Evolutionary conservation across 495 filamentous ascomycete species (phyloP).

Genomic region (Cercophora sp.): DNA sequence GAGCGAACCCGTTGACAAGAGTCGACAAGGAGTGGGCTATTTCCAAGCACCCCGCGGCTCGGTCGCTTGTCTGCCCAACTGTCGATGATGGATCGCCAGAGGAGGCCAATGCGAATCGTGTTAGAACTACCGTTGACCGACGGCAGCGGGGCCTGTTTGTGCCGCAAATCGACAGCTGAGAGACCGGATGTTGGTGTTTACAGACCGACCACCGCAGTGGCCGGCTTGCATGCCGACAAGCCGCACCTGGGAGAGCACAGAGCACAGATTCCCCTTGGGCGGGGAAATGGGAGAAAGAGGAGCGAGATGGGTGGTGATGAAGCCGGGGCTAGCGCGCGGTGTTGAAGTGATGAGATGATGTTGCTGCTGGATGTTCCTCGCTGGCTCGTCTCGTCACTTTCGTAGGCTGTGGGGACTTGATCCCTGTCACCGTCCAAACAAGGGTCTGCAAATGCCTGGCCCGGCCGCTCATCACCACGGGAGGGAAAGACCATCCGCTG

Average conservation of each 20-base stretch:
- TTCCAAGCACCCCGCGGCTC: slow-evolving; percentile 9
- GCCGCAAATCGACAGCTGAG: too few species aligned
- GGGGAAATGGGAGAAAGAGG: background rate
- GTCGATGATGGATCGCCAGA: slow-evolving; percentile 5
- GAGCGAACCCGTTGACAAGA: background rate
- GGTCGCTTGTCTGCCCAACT: slow-evolving; percentile 17
- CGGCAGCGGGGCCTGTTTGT: too few species aligned
- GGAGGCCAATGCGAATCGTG: too few species aligned
- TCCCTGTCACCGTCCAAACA: slow-evolving; percentile 8
- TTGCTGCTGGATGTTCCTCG: slow-evolving; percentile 1
- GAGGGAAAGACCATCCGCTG: slow-evolving; percentile 19
- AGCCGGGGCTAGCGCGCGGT: background rate
- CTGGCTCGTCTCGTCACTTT: background rate
- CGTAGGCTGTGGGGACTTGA: background rate
- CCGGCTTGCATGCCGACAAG: too few species aligned
- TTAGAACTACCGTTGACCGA: too few species aligned
- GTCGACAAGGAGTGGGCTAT: background rate
- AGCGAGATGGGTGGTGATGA: background rate
- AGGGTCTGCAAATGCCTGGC: slow-evolving; percentile 29
- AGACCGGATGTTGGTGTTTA: too few species aligned
- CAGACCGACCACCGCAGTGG: too few species aligned
- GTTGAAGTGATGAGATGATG: too few species aligned
- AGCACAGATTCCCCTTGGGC: too few species aligned
- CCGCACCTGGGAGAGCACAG: too few species aligned
- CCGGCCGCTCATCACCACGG: slow-evolving; percentile 22